A percentile compares a stretch with the other conserved stretches of the same genome.
These are phyloP conservation scores for Coriolopsis trogii DNA, from an alignment of 1,284 basidiomycete species.

Conservation along the genomic window DNA sequence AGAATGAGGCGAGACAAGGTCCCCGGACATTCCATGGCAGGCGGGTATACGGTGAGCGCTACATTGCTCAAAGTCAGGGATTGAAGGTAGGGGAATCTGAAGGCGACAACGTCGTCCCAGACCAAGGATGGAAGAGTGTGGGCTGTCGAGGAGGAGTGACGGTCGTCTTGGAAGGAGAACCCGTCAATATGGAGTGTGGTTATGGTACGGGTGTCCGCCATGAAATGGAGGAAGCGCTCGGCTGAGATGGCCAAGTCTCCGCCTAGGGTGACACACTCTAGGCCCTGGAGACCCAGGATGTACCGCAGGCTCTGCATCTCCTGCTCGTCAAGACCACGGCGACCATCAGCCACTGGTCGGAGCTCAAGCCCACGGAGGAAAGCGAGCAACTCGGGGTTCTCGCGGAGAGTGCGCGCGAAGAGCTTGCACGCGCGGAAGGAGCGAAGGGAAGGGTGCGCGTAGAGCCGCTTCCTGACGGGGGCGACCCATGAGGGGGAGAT, in stretches of 20 bases:
- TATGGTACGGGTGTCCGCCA: constrained; percentile 44
- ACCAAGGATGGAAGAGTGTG: constrained; percentile 27
- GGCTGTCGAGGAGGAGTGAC: constrained; percentile 1
- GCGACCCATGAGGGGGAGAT: constrained; percentile 51
- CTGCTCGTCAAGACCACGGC: constrained; percentile 27
- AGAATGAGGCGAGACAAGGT: constrained; percentile 43
- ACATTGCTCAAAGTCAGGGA: constrained; percentile 44
- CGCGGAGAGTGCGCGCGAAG: constrained; percentile 45
- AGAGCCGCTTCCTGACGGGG: constrained; percentile 48
- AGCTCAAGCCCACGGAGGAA: constrained; percentile 49
- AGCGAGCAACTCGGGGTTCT: constrained; percentile 38
- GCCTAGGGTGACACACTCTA: constrained; percentile 46
- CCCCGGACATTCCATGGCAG: constrained; percentile 38
- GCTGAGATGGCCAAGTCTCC: constrained; percentile 49
- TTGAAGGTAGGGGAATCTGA: constrained; percentile 31
- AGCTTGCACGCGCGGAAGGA: constrained; percentile 45
- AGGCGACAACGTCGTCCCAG: constrained; percentile 37
- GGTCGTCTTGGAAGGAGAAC: constrained; percentile 16
- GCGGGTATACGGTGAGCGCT: constrained; percentile 44
- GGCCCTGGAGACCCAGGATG: constrained; percentile 44
- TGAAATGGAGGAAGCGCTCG: constrained; percentile 47
- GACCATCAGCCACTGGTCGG: constrained; percentile 34
- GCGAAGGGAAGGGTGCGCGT: constrained; percentile 43
- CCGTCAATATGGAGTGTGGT: constrained; percentile 50
- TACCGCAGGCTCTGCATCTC: constrained; percentile 42